phyloP scores from a whole-genome alignment of 306 rosid genomes.

The Citrullus colocynthis region DNA sequence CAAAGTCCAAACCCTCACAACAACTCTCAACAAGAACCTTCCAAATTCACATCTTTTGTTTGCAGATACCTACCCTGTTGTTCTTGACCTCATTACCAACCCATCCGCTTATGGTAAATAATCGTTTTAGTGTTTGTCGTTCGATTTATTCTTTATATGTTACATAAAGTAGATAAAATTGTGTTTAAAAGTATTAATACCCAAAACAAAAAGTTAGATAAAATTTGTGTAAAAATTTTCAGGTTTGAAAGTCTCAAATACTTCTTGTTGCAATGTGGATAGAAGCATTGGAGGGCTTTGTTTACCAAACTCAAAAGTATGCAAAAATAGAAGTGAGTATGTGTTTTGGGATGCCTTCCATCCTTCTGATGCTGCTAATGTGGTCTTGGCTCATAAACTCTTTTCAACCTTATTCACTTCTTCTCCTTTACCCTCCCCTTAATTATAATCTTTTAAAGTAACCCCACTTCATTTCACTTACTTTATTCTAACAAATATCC shows the following conservation, averaged over 20 bases:
- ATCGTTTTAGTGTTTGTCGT: not conserved
- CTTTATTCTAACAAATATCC: no score
- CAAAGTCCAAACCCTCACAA: constrained; percentile 29
- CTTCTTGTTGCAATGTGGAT: constrained; percentile 78
- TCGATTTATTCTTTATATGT: not conserved
- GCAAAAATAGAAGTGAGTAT: constrained; percentile 42
- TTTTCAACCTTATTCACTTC: constrained; percentile 33
- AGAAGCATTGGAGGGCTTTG: constrained; percentile 63
- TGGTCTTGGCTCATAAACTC: constrained; percentile 43
- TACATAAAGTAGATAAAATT: not conserved
- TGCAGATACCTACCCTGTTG: constrained; percentile 51
- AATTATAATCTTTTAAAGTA: no score
- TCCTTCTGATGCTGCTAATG: constrained; percentile 84
- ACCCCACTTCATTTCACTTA: no score
- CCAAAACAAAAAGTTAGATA: no score
- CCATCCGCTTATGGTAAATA: constrained; percentile 39
- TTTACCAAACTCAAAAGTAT: constrained; percentile 63
- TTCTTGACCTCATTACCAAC: constrained; percentile 47
- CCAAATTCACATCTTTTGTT: constrained; percentile 32
- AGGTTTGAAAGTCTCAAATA: constrained; percentile 78
- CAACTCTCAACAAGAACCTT: constrained; percentile 36
- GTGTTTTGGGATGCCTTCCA: constrained; percentile 94
- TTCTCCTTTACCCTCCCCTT: not conserved
- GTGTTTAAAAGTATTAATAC: no score
- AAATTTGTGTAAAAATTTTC: no score